Evolutionary conservation across 1,284 basidiomycete genomes (phyloP).

Genomic region (Agroathelia rolfsii): DNA sequence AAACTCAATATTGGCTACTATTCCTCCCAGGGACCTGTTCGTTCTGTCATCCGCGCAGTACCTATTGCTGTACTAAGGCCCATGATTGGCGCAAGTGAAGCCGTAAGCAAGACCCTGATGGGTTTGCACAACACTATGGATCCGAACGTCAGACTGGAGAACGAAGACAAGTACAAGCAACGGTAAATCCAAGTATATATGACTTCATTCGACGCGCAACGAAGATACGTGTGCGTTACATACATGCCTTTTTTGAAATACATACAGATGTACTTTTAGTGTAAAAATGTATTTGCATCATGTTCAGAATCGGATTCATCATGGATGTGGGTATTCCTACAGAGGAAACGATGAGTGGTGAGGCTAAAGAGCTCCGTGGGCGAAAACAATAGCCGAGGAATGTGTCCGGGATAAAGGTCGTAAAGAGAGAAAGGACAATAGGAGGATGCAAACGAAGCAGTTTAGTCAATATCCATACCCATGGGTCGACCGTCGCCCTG

Average conservation of each 20-base stretch:
- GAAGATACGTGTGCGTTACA: too few relatives aligned
- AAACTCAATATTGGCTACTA: conserved; percentile 7
- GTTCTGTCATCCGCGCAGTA: conserved; percentile 89
- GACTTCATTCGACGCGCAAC: too few relatives aligned
- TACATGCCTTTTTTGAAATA: too few relatives aligned
- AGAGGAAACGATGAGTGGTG: too few relatives aligned
- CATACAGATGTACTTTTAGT: too few relatives aligned
- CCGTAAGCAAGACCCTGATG: conserved; percentile 88
- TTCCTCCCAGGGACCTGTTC: conserved; percentile 66
- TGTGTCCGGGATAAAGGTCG: conserved; percentile 1
- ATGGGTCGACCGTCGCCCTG: conserved; percentile 69
- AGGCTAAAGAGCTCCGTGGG: too few relatives aligned
- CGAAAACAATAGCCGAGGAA: too few relatives aligned
- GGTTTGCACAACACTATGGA: conserved; percentile 88
- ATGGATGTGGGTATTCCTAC: too few relatives aligned
- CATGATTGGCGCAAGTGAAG: conserved; percentile 94
- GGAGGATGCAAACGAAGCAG: neutral
- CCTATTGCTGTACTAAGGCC: conserved; percentile 94
- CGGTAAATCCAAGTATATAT: conserved; percentile 27
- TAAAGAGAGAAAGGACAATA: conserved; percentile 4
- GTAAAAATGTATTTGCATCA: too few relatives aligned
- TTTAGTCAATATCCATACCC: conserved; percentile 74
- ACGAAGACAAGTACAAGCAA: conserved; percentile 84
- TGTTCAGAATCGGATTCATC: too few relatives aligned
- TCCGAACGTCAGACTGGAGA: conserved; percentile 68